Conservation (phyloP, 2,329 filamentous ascomycete species). For the Aspergillus sergii region DNA sequence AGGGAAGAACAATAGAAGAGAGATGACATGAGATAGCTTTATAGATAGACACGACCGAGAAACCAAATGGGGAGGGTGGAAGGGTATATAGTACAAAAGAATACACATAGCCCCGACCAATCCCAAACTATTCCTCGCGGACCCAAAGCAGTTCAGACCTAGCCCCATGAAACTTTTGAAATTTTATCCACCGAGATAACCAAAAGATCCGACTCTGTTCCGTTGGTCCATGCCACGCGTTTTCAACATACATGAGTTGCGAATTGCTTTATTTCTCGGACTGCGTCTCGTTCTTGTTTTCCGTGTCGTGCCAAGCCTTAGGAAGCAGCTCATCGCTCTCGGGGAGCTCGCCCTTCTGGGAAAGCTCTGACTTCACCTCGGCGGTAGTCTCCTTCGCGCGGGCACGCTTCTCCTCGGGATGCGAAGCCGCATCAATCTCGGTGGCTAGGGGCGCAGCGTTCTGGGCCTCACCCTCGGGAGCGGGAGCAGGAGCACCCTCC, state of each 20-base stretch:
- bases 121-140: neutral
- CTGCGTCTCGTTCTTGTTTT: constrained; percentile 25
- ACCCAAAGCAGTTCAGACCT: neutral
- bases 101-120: neutral
- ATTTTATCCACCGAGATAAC: neutral
- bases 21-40: constrained; percentile 20
- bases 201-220: neutral
- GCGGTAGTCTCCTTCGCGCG: constrained; percentile 26
- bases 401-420: constrained; percentile 29
- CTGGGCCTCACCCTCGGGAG: constrained; percentile 12
- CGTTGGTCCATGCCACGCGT: neutral
- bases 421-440: constrained; percentile 29
- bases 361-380: constrained; percentile 26
- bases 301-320: constrained; percentile 53
- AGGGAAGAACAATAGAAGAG: neutral
- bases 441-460: constrained; percentile 19
- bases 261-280: constrained; percentile 22
- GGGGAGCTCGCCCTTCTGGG: constrained; percentile 26
- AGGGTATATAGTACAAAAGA: neutral
- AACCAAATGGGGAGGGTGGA: constrained; percentile 6
- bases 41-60: constrained; percentile 5
- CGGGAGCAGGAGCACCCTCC: constrained; percentile 35
- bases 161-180: neutral
- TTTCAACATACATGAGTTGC: neutral
- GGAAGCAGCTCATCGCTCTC: constrained; percentile 52